Evolutionary conservation across 495 filamentous ascomycete species (phyloP).

Genomic region (Lasiosphaeris hirsuta): DNA sequence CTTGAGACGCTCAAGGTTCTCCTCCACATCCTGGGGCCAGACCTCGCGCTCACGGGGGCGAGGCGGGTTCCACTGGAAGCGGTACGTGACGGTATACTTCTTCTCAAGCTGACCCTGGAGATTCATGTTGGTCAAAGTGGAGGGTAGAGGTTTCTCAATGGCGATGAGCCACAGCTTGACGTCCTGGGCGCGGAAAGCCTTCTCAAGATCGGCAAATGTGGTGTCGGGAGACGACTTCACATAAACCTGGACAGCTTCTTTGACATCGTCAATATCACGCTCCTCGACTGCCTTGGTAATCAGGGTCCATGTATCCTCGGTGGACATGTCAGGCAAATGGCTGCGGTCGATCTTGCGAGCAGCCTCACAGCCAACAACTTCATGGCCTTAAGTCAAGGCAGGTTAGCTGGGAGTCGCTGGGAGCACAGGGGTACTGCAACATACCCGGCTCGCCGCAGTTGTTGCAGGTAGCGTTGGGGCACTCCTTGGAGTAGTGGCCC

Average conservation of each 20-base stretch:
- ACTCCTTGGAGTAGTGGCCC: slow-evolving; percentile 65
- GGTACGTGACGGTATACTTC: slow-evolving; percentile 71
- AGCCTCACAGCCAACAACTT: slow-evolving; percentile 60
- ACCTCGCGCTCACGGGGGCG: slow-evolving; percentile 56
- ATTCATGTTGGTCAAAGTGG: slow-evolving; percentile 72
- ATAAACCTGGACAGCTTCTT: slow-evolving; percentile 68
- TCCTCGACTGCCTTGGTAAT: slow-evolving; percentile 61
- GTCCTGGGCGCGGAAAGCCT: slow-evolving; percentile 61
- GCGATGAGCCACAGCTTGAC: slow-evolving; percentile 73
- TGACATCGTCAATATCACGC: slow-evolving; percentile 70
- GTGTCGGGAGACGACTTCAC: slow-evolving; percentile 65
- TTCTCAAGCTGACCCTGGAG: slow-evolving; percentile 76
- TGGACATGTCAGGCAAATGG: slow-evolving; percentile 52
- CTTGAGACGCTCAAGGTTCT: slow-evolving; percentile 70
- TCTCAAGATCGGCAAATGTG: slow-evolving; percentile 70
- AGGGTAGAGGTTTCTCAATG: slow-evolving; percentile 57
- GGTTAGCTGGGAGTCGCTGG: slow-evolving; percentile 1
- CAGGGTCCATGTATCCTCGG: slow-evolving; percentile 67
- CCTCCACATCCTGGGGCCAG: slow-evolving; percentile 63
- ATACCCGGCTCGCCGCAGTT: slow-evolving; percentile 74
- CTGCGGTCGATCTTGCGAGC: slow-evolving; percentile 65
- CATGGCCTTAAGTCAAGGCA: slow-evolving; percentile 55
- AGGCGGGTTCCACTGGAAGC: slow-evolving; percentile 58
- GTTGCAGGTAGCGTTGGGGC: slow-evolving; percentile 64
- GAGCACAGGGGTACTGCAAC: neutral